These are phyloP conservation scores for Coemansia sp. DNA, from an alignment of 192 early-diverging fungal genomes.

Conservation along the genomic window DNA sequence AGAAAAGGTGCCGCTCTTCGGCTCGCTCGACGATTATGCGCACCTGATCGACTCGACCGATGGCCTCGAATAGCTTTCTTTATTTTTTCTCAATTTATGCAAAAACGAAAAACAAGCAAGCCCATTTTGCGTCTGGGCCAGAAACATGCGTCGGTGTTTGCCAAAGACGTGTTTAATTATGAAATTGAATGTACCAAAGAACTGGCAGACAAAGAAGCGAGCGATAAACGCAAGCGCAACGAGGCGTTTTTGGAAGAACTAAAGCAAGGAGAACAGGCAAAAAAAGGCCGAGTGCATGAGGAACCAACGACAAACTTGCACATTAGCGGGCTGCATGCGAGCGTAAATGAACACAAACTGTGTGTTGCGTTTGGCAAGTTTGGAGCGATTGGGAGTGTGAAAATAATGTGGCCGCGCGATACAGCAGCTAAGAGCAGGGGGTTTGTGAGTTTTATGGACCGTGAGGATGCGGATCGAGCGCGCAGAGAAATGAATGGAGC, in stretches of 20 bases:
- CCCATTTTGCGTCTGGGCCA: conserved; percentile 19
- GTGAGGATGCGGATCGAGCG: conserved; percentile 68
- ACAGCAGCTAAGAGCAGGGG: conserved; percentile 80
- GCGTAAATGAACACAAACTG: conserved; percentile 68
- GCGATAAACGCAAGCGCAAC: conserved; percentile 68
- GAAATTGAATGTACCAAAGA: not conserved
- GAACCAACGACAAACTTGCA: conserved; percentile 77
- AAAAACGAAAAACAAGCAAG: conserved; percentile 29
- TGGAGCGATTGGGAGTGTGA: conserved; percentile 87
- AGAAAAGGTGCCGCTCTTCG: conserved; percentile 64
- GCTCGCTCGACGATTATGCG: conserved; percentile 71
- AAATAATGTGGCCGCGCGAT: conserved; percentile 91
- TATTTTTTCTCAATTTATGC: conserved; percentile 24
- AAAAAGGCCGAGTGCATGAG: conserved; percentile 28
- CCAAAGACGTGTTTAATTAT: not conserved
- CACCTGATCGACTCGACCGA: conserved; percentile 50
- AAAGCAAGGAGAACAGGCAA: conserved; percentile 69
- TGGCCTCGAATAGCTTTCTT: conserved; percentile 21
- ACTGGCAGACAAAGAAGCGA: conserved; percentile 1
- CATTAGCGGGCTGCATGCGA: conserved; percentile 75
- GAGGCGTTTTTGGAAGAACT: conserved; percentile 84
- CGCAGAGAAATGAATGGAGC: conserved; percentile 67
- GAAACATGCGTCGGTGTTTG: conserved; percentile 16
- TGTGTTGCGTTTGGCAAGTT: conserved; percentile 74
- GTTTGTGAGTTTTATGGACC: conserved; percentile 89